A percentile compares a stretch with the other conserved stretches of the same genome.
Conservation (phyloP, 345 rosid species). For the Populus tremula region DNA sequence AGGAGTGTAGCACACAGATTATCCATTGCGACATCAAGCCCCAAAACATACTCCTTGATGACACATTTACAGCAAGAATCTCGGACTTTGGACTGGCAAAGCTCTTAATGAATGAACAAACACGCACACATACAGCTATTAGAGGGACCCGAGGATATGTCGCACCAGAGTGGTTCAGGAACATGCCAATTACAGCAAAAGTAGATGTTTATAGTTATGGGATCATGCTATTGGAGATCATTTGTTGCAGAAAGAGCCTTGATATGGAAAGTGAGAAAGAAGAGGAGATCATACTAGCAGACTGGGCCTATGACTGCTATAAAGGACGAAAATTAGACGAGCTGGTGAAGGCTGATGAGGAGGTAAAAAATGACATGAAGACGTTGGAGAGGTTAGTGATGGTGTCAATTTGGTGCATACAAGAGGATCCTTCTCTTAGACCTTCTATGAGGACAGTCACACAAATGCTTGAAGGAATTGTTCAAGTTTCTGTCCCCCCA, state of each 20-base stretch:
- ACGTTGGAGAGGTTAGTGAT: slow-evolving; percentile 21
- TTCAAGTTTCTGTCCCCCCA: slow-evolving; percentile 18
- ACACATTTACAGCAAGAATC: slow-evolving; percentile 4
- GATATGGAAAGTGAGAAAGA: slow-evolving; percentile 1
- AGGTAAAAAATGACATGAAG: slow-evolving; percentile 11
- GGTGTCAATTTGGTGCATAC: slow-evolving; percentile 31
- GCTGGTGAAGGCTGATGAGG: slow-evolving; percentile 18
- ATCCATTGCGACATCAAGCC: slow-evolving; percentile 15
- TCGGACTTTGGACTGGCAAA: slow-evolving; percentile 18
- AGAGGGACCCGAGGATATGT: slow-evolving; percentile 21
- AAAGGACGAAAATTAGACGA: background rate
- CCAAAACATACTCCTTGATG: background rate
- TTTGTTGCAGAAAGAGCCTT: slow-evolving; percentile 18
- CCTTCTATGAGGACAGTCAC: slow-evolving; percentile 19
- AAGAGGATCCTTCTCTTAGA: slow-evolving; percentile 24
- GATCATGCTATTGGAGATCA: slow-evolving; percentile 21
- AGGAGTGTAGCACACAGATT: slow-evolving; percentile 12
- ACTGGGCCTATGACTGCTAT: slow-evolving; percentile 23
- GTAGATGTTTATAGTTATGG: slow-evolving; percentile 33
- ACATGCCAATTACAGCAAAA: slow-evolving; percentile 8
- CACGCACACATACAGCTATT: slow-evolving; percentile 4
- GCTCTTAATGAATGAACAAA: slow-evolving; percentile 10
- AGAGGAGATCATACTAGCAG: slow-evolving; percentile 13
- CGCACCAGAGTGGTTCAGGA: slow-evolving; percentile 19
- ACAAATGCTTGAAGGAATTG: slow-evolving; percentile 26